Conservation (phyloP, 208 protist species). For the Trypanosoma theileri region DNA sequence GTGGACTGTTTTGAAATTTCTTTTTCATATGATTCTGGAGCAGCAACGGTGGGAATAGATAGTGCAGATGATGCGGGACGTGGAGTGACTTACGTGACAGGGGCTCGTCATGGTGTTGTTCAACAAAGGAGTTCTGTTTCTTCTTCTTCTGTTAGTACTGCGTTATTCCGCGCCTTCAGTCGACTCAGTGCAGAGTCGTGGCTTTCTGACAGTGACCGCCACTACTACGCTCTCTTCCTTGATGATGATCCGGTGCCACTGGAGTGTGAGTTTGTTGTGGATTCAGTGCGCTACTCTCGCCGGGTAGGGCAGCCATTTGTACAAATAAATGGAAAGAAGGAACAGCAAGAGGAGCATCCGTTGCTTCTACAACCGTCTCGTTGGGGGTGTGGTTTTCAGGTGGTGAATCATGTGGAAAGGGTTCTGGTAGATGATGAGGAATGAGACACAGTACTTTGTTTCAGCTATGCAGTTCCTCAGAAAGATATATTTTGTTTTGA, state of each 20-base stretch:
- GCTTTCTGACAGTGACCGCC: slow-evolving; percentile 43
- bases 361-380: not conserved
- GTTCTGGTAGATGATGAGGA: slow-evolving; percentile 30
- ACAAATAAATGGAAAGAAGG: slow-evolving; percentile 6
- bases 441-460: not conserved
- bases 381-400: slow-evolving; percentile 30
- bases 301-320: not conserved
- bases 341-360: slow-evolving; percentile 3
- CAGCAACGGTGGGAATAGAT: not conserved
- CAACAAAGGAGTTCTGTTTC: slow-evolving; percentile 11
- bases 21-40: slow-evolving; percentile 14
- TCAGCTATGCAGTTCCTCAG: not conserved
- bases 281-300: slow-evolving; percentile 23
- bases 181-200: slow-evolving; percentile 58
- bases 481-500: too few species aligned
- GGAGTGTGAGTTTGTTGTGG: slow-evolving; percentile 30
- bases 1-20: slow-evolving; percentile 33
- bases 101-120: slow-evolving; percentile 25
- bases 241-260: slow-evolving; percentile 13
- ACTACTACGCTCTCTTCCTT: slow-evolving; percentile 27
- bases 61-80: not conserved
- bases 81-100: slow-evolving; percentile 37
- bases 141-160: slow-evolving; percentile 32
- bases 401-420: slow-evolving; percentile 19
- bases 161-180: slow-evolving; percentile 50